Evolutionary conservation across 1,139 yeast genomes (phyloP), one percentile per base, ranked within the genome.

Genomic region (Hyphopichia khmerensis): DNA sequence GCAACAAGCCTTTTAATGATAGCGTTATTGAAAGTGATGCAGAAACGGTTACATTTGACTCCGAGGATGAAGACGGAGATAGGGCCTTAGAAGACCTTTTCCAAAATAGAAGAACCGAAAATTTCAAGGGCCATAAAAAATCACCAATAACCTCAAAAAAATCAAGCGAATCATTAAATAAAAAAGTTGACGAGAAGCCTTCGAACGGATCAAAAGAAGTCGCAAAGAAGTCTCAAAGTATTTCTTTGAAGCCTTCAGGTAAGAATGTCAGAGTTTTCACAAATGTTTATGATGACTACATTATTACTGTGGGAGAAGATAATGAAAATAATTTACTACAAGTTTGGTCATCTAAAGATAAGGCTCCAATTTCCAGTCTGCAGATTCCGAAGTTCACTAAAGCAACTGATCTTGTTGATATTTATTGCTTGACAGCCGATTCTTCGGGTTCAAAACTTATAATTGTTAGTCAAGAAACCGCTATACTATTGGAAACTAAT

Each of bases 11-110:
- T 26, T 8, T 26, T 11, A 26, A 14, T 15, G 19, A 24, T 16
- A 11, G 14, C 8, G 14, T 16, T 15, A 37, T 43, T 13, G 62
- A 57, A 35, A 61, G 66, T 47, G 67, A 62, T 44, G 43, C 57
- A 3, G 63, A 59, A 38, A 63, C 67, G 0, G 58, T 63, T 1
- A 45, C 55, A 1, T 50, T 53, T 27, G 66, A 61, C 35, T 60
- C 54, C 2, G 45, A 41, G 11, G 26, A 27, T 5, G 39, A 36
- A 3, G 45, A 27, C 14, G 33, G n/a, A 14, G 33, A 30, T n/a
- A 17, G 11, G 4, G 17, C 8, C 10, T 30, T 14, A 26, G 9
- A 24, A 4, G 32, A 35, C 5, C 7, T 16, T 16, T 21, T 32
- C 4, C 15, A 17, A 13, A 32, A 18, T 14, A n/a, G n/a, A n/a